These are phyloP conservation scores for Pseudogymnoascus sp. DNA, from an alignment of 2,329 filamentous ascomycete genomes.

Conservation along the genomic window DNA sequence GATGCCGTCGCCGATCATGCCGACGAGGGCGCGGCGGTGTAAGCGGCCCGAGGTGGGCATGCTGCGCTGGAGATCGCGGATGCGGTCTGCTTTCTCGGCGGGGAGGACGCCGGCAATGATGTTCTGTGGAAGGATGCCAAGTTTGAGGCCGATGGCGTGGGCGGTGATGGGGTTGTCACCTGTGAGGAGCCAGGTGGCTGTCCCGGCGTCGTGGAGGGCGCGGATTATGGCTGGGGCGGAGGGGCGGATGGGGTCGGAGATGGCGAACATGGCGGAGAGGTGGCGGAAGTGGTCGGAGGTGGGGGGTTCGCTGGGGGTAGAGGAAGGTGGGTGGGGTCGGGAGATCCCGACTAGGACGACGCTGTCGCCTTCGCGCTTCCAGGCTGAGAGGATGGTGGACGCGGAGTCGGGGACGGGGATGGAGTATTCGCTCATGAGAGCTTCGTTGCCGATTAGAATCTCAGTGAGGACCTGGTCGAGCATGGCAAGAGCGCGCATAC, in stretches of 20 bases:
- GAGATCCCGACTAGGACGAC: slow-evolving; percentile 50
- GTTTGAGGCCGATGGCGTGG: slow-evolving; percentile 62
- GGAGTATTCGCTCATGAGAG: slow-evolving; percentile 48
- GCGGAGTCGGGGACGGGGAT: slow-evolving; percentile 34
- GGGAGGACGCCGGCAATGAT: slow-evolving; percentile 85
- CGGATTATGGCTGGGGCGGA: slow-evolving; percentile 60
- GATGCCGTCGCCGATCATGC: slow-evolving; percentile 76
- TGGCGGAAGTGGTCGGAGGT: slow-evolving; percentile 31
- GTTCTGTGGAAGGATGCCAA: slow-evolving; percentile 66
- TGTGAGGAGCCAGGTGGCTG: slow-evolving; percentile 84
- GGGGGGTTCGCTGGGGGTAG: not conserved
- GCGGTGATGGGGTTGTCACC: slow-evolving; percentile 87
- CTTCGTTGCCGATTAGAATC: slow-evolving; percentile 65
- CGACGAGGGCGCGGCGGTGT: slow-evolving; percentile 48
- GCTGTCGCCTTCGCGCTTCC: slow-evolving; percentile 58
- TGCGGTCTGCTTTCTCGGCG: slow-evolving; percentile 68
- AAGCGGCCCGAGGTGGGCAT: slow-evolving; percentile 1
- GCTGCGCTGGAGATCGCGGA: slow-evolving; percentile 48
- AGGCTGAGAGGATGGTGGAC: slow-evolving; percentile 37
- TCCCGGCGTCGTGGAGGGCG: slow-evolving; percentile 55
- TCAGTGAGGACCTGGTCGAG: slow-evolving; percentile 29
- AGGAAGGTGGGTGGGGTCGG: slow-evolving; percentile 8
- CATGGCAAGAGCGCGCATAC: slow-evolving; percentile 51
- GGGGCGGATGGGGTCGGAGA: slow-evolving; percentile 71
- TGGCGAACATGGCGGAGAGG: slow-evolving; percentile 61